Evolutionary conservation across 2,329 filamentous ascomycete species (phyloP), one percentile per base, ranked within the genome.

Genomic region (Pseudopithomyces maydicus): DNA sequence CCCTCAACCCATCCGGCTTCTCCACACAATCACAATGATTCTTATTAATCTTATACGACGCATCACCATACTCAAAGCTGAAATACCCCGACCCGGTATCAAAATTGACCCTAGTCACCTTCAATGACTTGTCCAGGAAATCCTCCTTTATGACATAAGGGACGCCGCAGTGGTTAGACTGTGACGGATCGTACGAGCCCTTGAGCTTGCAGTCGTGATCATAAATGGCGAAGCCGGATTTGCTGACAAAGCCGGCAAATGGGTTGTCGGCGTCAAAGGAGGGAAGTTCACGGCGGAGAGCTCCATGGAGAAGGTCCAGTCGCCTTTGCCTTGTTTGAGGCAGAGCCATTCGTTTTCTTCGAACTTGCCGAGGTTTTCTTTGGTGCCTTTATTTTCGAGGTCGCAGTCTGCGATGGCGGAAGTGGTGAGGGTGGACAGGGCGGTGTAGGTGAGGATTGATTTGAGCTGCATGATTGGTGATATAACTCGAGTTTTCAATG

Each of bases 301-400:
- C n/a, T 46, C 11, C 52, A 54, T 54, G 44, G 41, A 12, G 44
- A 54, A 54, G 35, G 52, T 54, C 52, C 52, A 54, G 14, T 39
- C 43, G 33, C 52, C 52, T 48, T 54, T 44, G 29, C 44, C 52
- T 33, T 54, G 52, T 11, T 35, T 17, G n/a, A 38, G 36, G 35
- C 52, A 54, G 52, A 54, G 44, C 14, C 29, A 41, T 14, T 47
- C 44, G 52, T 48, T 33, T 10, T 42, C 36, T 29, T 54, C 52
- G 48, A 23, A 8, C 19, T 11, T 23, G 46, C 17, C 12, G n/a
- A 20, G 14, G 2, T 50, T 19, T 4, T 38, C 33, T 8, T 38
- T 26, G 32, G 19, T 44, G 41, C 6, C 29, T 48, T 36, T 14
- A 33, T 50, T 50, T 12, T 15, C 19, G 26, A 50, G 46, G 17